These are phyloP conservation scores for Lotmaria passim DNA, from an alignment of 208 protist species.

Conservation along the genomic window DNA sequence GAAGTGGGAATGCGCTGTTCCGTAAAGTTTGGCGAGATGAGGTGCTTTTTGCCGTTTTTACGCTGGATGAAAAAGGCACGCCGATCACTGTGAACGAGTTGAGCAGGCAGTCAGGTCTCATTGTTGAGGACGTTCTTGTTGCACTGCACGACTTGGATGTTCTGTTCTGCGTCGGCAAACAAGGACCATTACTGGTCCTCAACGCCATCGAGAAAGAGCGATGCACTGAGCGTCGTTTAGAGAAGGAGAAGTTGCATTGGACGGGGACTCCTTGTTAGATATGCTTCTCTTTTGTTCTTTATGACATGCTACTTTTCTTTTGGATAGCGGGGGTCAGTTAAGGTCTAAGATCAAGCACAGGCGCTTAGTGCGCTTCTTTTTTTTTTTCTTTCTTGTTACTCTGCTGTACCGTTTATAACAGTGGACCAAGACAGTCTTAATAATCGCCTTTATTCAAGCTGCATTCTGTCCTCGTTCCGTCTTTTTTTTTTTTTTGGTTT, in stretches of 20 bases:
- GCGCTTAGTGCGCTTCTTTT: no score
- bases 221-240: constrained; percentile 14
- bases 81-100: constrained; percentile 62
- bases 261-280: constrained; percentile 18
- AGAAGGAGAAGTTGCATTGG: constrained; percentile 41
- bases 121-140: constrained; percentile 67
- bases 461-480: no score
- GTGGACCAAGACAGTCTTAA: no score
- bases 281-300: no score
- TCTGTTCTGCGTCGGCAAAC: constrained; percentile 52
- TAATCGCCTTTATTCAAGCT: no score
- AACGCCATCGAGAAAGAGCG: constrained; percentile 13
- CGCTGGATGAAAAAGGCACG: constrained; percentile 38
- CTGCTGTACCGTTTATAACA: no score
- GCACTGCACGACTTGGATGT: constrained; percentile 60
- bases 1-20: constrained; percentile 64
- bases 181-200: constrained; percentile 50
- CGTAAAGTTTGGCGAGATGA: constrained; percentile 66
- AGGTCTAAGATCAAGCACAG: no score
- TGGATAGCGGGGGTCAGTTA: no score
- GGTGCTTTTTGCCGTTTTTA: constrained; percentile 53
- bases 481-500: no score
- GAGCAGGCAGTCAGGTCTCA: constrained; percentile 59
- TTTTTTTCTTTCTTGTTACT: no score
- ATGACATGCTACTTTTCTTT: no score